These are phyloP conservation scores for Cercospora sesami DNA, from an alignment of 2,329 filamentous ascomycete genomes.

Conservation along the genomic window DNA sequence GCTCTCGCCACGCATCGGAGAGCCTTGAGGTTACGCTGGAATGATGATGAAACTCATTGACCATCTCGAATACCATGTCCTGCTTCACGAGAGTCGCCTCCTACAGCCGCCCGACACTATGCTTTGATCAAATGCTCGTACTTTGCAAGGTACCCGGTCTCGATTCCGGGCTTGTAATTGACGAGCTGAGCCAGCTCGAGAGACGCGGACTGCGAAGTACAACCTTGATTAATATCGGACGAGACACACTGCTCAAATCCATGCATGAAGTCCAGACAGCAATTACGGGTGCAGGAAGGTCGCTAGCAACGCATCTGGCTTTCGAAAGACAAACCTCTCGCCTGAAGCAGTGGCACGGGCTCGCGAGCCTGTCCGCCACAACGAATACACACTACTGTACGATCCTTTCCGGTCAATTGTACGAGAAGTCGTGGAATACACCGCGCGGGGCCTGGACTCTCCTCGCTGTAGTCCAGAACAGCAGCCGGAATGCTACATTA, in stretches of 20 bases:
- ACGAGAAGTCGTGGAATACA: neutral
- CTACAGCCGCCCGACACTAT: neutral
- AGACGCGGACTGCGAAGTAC: neutral
- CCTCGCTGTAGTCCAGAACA: neutral
- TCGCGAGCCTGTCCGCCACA: neutral
- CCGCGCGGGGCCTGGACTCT: neutral
- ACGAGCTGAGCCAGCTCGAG: neutral
- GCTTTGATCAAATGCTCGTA: neutral
- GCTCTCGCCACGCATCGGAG: neutral
- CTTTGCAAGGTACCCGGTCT: neutral
- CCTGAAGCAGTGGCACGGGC: neutral
- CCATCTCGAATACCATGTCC: neutral
- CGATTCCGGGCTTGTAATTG: neutral
- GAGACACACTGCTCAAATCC: neutral
- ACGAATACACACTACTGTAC: neutral
- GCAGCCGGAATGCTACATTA: neutral
- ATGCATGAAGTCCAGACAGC: neutral
- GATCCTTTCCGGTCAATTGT: neutral
- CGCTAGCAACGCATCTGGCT: neutral
- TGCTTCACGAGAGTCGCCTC: neutral
- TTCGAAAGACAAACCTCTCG: neutral
- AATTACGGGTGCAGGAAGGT: neutral
- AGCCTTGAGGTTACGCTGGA: neutral
- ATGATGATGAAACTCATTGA: neutral
- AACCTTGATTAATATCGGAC: neutral